A percentile compares a stretch with the other conserved stretches of the same genome.
phyloP scores from a whole-genome alignment of 352 stramenopile genomes.

The Globisporangium radiosum region DNA sequence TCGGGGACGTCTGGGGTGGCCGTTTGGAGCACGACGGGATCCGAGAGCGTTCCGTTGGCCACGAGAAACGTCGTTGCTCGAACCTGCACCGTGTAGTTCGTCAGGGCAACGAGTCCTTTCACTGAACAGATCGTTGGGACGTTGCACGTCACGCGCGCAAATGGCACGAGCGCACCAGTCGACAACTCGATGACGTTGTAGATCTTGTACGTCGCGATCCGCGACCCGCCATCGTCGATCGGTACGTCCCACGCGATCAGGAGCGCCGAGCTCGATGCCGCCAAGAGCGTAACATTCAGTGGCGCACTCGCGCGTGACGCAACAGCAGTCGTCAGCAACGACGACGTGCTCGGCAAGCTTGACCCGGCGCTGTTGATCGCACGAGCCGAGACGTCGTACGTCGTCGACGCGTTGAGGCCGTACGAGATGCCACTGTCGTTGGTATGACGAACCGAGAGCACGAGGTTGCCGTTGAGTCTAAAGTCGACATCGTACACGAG shows the following conservation, averaged over 20 bases:
- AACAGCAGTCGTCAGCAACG: slow-evolving; percentile 20
- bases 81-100: slow-evolving; percentile 38
- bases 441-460: slow-evolving; percentile 1
- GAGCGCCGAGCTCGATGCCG: slow-evolving; percentile 30
- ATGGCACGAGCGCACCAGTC: slow-evolving; percentile 11
- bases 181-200: slow-evolving; percentile 18
- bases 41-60: slow-evolving; percentile 24
- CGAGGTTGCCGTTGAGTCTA: slow-evolving; percentile 1
- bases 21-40: slow-evolving; percentile 18
- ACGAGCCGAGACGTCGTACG: slow-evolving; percentile 30
- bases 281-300: slow-evolving; percentile 21
- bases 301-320: slow-evolving; percentile 25
- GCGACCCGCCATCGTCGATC: slow-evolving; percentile 37
- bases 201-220: slow-evolving; percentile 39
- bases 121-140: slow-evolving; percentile 30
- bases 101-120: slow-evolving; percentile 28
- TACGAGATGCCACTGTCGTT: slow-evolving; percentile 22
- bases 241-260: slow-evolving; percentile 40
- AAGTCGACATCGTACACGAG: slow-evolving; percentile 29
- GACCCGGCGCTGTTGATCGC: slow-evolving; percentile 26
- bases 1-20: slow-evolving; percentile 35
- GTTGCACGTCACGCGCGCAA: slow-evolving; percentile 21
- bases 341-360: slow-evolving; percentile 14
- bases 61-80: slow-evolving; percentile 21
- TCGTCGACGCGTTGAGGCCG: slow-evolving; percentile 37